Evolutionary conservation across 176 grass and related monocot genomes (phyloP).

Genomic region (Juncus effusus): DNA sequence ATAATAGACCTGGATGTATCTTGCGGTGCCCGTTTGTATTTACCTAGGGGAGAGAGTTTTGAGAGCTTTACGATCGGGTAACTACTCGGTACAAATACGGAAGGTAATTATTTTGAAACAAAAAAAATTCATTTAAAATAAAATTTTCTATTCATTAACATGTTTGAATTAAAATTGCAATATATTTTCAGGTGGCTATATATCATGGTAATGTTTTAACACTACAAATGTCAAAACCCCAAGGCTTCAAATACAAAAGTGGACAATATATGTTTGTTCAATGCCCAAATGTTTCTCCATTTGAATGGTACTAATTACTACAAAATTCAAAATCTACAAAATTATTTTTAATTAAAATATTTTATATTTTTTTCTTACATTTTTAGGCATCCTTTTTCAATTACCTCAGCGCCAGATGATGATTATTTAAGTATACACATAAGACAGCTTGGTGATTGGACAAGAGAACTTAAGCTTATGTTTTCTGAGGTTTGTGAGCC

Average conservation of each 20-base stretch:
- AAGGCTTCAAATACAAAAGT: constrained; percentile 73
- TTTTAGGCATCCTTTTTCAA: constrained; percentile 94
- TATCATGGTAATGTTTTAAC: constrained; percentile 96
- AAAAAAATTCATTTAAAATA: constrained; percentile 25
- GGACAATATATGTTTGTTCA: constrained; percentile 99
- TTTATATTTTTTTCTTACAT: constrained; percentile 6
- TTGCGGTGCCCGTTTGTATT: constrained; percentile 72
- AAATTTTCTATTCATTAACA: constrained; percentile 32
- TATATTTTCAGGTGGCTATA: constrained; percentile 74
- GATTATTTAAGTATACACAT: constrained; percentile 95
- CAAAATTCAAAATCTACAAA: constrained; percentile 16
- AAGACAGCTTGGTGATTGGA: constrained; percentile 96
- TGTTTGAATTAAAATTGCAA: neutral
- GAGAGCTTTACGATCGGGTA: constrained; percentile 81
- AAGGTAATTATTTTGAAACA: constrained; percentile 48
- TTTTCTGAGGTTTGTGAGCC: constrained; percentile 90
- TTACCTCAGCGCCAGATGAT: constrained; percentile 90
- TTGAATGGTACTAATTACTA: constrained; percentile 74
- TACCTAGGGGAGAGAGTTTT: constrained; percentile 84
- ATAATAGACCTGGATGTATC: constrained; percentile 98
- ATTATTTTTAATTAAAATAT: neutral
- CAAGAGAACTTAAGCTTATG: constrained; percentile 77
- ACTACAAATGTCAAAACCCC: constrained; percentile 89
- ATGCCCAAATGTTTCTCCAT: constrained; percentile 83
- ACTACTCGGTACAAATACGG: constrained; percentile 74